phyloP scores from a whole-genome alignment of 805 yeast genomes.

The Wickerhamiella azyma region DNA sequence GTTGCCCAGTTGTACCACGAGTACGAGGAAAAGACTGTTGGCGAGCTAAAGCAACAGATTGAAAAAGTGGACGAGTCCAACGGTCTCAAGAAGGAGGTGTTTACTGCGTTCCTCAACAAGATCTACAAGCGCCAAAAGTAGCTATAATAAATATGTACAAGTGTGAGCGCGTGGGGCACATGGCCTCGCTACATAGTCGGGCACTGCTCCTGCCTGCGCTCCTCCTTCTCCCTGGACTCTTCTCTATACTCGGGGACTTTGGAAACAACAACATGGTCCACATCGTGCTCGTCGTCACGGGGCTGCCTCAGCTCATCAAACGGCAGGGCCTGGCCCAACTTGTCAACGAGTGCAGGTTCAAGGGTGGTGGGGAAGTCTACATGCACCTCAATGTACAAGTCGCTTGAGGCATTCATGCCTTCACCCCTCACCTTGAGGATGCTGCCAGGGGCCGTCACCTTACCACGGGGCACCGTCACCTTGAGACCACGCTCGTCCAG shows the following conservation, averaged over 20 bases:
- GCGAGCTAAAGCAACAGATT: conserved; percentile 49
- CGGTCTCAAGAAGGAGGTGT: conserved; percentile 85
- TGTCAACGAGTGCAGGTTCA: conserved; percentile 11
- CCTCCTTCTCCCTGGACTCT: neutral
- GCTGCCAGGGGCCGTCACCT: conserved; percentile 33
- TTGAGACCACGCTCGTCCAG: conserved; percentile 66
- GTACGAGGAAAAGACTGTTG: conserved; percentile 71
- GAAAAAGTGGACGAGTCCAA: conserved; percentile 70
- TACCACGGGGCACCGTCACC: conserved; percentile 57
- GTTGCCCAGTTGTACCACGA: conserved; percentile 57
- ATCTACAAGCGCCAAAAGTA: conserved; percentile 89
- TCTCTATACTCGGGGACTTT: neutral
- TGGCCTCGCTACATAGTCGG: neutral
- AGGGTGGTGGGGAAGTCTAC: conserved; percentile 16
- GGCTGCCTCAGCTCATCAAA: neutral
- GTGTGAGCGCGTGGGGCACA: no score
- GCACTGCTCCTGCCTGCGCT: neutral
- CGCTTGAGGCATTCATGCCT: conserved; percentile 17
- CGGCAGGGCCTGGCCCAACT: conserved; percentile 10
- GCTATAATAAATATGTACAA: neutral
- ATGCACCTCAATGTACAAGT: conserved; percentile 15
- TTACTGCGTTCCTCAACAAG: conserved; percentile 72
- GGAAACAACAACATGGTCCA: neutral
- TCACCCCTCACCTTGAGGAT: conserved; percentile 16
- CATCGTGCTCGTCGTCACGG: neutral